Evolutionary conservation across 352 stramenopile genomes (phyloP).

Genomic region (Phytophthora foliorum): DNA sequence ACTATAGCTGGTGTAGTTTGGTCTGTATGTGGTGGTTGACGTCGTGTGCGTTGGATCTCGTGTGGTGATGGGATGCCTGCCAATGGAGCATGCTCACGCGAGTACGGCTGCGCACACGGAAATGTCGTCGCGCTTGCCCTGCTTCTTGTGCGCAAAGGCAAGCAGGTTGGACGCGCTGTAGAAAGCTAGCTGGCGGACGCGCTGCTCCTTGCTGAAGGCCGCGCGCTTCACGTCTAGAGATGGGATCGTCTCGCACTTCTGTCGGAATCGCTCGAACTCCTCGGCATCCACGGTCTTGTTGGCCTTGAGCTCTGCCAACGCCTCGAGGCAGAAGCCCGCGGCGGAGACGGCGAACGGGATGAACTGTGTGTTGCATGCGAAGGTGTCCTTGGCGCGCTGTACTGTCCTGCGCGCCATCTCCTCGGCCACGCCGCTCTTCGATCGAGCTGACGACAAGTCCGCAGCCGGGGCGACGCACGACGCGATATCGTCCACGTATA

Average conservation of each 20-base stretch:
- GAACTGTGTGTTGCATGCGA: conserved; percentile 68
- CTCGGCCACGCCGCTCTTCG: conserved; percentile 60
- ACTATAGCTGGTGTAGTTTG: conserved; percentile 23
- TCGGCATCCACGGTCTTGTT: conserved; percentile 69
- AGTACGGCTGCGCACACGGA: conserved; percentile 88
- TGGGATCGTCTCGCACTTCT: conserved; percentile 81
- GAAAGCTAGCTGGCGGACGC: conserved; percentile 87
- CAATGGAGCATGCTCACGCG: conserved; percentile 53
- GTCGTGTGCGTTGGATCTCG: conserved; percentile 1
- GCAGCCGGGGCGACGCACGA: conserved; percentile 53
- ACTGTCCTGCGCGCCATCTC: conserved; percentile 83
- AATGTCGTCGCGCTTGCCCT: conserved; percentile 90
- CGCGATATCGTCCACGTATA: conserved; percentile 88
- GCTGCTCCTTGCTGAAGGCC: conserved; percentile 84
- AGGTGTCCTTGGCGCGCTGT: conserved; percentile 73
- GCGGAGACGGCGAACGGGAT: conserved; percentile 90
- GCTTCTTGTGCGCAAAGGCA: conserved; percentile 90
- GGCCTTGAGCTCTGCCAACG: conserved; percentile 79
- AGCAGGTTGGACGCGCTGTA: conserved; percentile 91
- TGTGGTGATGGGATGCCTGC: conserved; percentile 23
- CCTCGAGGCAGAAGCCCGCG: conserved; percentile 82
- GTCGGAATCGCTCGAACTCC: conserved; percentile 76
- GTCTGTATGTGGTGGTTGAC: conserved; percentile 28
- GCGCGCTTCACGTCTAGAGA: conserved; percentile 65
- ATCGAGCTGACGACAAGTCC: conserved; percentile 22